Base-by-base conservation (phyloP, 179 eudicot genomes). In the Amaranthus tricolor region DNA sequence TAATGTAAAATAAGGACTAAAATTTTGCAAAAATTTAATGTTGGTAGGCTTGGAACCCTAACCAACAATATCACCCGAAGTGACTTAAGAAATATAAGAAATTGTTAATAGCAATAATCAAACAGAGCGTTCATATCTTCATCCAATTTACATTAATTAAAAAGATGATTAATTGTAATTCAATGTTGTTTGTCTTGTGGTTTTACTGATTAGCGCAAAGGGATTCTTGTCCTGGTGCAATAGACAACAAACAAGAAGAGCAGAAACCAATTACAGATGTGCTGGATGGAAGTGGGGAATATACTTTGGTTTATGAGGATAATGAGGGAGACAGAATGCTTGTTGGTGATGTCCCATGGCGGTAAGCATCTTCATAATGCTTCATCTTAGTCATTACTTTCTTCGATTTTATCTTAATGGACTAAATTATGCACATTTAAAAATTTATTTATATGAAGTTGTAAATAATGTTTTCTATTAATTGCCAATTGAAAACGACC, bases 331-430 rank as follows among this genome's bases (percentile, higher is more conserved):
- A 95, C 86, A 84, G 96, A 83, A 85, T 95, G 89, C 97, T 95
- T 68, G 94, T 91, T 85, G 99, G 99, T 50, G 99, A 95, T 93
- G 97, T 93, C 78, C 98, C 99, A 56, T 95, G 99, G 99, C 86
- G 82, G 99, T 95, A 88, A 95, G 96, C 87, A 82, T 85, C 88
- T 78, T 83, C 40, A 20, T 40, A 24, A 50, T 66, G 77, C 49
- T 72, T 64, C 21, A 74, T 73, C 59, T 53, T 43, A 58, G 76
- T 17, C 53, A 66, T 67, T 72, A 54, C 40, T 53, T 16, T 53
- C 47, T 14, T 24, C 31, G 31, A 24, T 24, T 24, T 24, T 24
- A 24, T 24, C 2, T 24, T 24, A 24, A 31, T 4, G 2, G 40
- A 31, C 40, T 31, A 31, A 31, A 31, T 31, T 31, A 31, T 31